Evolutionary conservation across 495 filamentous ascomycete genomes (phyloP).

Genomic region (Elasticomyces elasticus): DNA sequence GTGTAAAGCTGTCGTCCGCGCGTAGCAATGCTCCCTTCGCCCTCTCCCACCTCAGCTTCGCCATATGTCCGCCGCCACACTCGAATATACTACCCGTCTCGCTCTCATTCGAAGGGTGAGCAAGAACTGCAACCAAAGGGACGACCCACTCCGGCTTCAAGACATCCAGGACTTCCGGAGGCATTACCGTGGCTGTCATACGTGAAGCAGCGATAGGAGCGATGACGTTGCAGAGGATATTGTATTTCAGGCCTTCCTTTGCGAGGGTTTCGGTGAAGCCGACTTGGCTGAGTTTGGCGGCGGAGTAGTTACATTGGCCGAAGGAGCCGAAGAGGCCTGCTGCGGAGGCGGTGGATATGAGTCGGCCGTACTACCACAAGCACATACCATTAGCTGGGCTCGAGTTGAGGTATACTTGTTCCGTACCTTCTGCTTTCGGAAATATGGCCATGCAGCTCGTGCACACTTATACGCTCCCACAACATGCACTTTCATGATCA

Average conservation of each 20-base stretch:
- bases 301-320: conserved; percentile 93
- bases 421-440: conserved; percentile 98
- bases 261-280: conserved; percentile 97
- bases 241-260: conserved; percentile 96
- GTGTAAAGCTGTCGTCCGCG: conserved; percentile 78
- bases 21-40: conserved; percentile 84
- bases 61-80: conserved; percentile 83
- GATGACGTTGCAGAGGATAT: conserved; percentile 93
- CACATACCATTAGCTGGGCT: too few species aligned
- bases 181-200: conserved; percentile 98
- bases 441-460: conserved; percentile 92
- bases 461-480: conserved; percentile 96
- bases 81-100: conserved; percentile 90
- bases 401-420: too few species aligned
- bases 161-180: conserved; percentile 77
- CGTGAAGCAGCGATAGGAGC: conserved; percentile 91
- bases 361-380: conserved; percentile 78
- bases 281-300: conserved; percentile 91
- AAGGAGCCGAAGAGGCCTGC: conserved; percentile 94
- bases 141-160: conserved; percentile 95
- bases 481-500: conserved; percentile 87
- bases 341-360: conserved; percentile 93
- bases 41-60: conserved; percentile 93
- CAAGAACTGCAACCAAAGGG: conserved; percentile 80
- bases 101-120: conserved; percentile 73